Evolutionary conservation across 176 grass and related monocot genomes (phyloP), one percentile per base, ranked within the genome.

Genomic region (Rhynchospora pubera): DNA sequence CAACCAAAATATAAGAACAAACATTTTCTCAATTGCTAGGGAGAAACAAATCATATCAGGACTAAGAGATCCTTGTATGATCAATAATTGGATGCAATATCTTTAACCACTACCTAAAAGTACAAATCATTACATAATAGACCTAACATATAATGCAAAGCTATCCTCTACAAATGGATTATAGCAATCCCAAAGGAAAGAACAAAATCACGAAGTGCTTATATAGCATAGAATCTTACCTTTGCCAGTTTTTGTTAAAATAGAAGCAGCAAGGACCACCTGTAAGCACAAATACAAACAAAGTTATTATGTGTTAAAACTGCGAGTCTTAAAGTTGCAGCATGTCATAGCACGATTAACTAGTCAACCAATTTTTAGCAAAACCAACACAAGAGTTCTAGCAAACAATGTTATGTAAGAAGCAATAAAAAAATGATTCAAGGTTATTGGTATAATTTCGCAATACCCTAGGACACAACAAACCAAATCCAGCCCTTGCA

Each of bases 241-340:
- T 89, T 93, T 97, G 83, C 93, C 93, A 62, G 89, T 87, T 79
- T 97, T 93, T 12, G 89, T 84, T 82, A 97, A 74, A 57, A 93
- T 77, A 79, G 93, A 93, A 79, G 85, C 83, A 34, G 93, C 91
- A 56, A 91, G 93, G 88, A 97, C 85, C 68, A 93, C 93, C 93
- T 97, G 77, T 52, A 32, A 79, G 74, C 56, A 83, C 65, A 85
- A 24, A 83, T 63, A 73, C 42, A 26, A 60, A 9, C 24, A 30
- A 67, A 55, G 48, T 56, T 47, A 77, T 15, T 7, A 56, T 77
- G 15, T 56, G 48, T 30, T 32, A 32, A 56, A 56, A 55, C 12
- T 11, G 32, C 43, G 19, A 12, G 16, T 24, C 50, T 76, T 55
- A 55, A 13, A 55, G 48, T 18, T 15, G 45, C 22, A 88, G 23